These are phyloP conservation scores for Graphiopsis chlorocephala DNA, from an alignment of 2,329 filamentous ascomycete species.

Conservation along the genomic window DNA sequence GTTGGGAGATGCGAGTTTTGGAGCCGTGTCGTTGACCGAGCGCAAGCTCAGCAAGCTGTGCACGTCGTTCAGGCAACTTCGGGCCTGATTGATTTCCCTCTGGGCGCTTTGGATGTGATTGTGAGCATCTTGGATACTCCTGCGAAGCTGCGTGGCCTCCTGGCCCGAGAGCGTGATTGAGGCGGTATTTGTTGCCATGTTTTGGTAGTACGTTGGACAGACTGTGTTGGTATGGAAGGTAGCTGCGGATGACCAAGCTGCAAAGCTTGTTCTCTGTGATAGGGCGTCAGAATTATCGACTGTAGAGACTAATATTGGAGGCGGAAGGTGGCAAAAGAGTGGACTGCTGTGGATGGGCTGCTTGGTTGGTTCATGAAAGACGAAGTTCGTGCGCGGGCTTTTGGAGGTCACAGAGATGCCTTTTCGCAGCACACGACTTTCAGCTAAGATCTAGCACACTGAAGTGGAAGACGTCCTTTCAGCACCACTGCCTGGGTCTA, in stretches of 20 bases:
- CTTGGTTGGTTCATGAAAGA: not conserved
- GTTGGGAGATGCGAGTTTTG: not conserved
- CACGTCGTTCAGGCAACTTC: not conserved
- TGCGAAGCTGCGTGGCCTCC: not conserved
- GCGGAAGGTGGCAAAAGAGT: not conserved
- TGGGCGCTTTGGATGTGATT: not conserved
- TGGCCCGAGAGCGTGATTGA: not conserved
- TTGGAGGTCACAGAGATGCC: not conserved
- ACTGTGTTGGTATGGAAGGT: not conserved
- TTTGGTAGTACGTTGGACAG: not conserved
- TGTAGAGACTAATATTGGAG: not conserved
- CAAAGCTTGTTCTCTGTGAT: not conserved
- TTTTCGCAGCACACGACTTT: not conserved
- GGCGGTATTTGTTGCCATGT: not conserved
- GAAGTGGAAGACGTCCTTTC: not conserved
- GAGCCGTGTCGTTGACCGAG: not conserved
- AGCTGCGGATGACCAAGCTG: not conserved
- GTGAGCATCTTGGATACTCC: not conserved
- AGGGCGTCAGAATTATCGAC: not conserved
- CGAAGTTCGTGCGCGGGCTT: not conserved
- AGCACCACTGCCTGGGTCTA: not conserved
- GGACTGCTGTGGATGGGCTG: not conserved
- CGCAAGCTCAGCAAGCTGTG: not conserved
- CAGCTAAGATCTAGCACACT: not conserved
- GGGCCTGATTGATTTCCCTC: not conserved